Percentiles rank a stretch among this genome's conserved stretches.
These are phyloP conservation scores for Colletotrichum lentis DNA, from an alignment of 2,329 filamentous ascomycete genomes.

Conservation along the genomic window DNA sequence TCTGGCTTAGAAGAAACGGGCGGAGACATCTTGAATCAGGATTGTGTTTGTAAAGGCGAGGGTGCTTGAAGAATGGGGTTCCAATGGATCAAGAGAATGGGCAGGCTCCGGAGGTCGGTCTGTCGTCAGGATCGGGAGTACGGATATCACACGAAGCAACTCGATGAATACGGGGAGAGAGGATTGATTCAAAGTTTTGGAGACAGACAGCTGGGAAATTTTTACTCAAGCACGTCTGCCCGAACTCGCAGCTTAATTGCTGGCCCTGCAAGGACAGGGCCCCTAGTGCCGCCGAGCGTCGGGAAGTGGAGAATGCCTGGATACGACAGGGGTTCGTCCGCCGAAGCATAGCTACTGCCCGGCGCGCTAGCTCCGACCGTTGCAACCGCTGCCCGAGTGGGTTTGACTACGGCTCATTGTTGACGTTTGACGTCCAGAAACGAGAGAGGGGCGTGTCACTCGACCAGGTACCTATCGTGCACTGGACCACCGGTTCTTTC, in stretches of 20 bases:
- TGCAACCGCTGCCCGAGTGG: not conserved
- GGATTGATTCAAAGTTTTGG: constrained; percentile 26
- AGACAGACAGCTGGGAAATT: constrained; percentile 34
- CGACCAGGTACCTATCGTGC: no score
- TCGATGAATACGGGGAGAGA: constrained; percentile 21
- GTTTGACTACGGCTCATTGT: not conserved
- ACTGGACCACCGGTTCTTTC: not conserved
- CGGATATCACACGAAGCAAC: constrained; percentile 17
- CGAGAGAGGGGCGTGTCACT: not conserved
- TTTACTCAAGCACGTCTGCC: constrained; percentile 32
- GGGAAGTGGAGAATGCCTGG: constrained; percentile 30
- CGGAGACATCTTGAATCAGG: constrained; percentile 66
- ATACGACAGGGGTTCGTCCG: constrained; percentile 19
- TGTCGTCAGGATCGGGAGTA: constrained; percentile 30
- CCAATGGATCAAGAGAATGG: constrained; percentile 19
- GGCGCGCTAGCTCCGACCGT: constrained; percentile 21
- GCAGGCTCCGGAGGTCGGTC: constrained; percentile 10
- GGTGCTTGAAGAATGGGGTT: not conserved
- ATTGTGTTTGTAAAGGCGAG: constrained; percentile 20
- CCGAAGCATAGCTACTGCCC: constrained; percentile 17
- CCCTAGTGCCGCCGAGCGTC: constrained; percentile 30
- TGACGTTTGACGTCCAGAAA: not conserved
- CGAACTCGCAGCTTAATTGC: constrained; percentile 35
- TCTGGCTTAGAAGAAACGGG: constrained; percentile 58
- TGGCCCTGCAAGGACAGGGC: constrained; percentile 34